Evolutionary conservation across 257 asterid species (phyloP), one percentile per base, ranked within the genome.

Genomic region (Verbena officinalis): DNA sequence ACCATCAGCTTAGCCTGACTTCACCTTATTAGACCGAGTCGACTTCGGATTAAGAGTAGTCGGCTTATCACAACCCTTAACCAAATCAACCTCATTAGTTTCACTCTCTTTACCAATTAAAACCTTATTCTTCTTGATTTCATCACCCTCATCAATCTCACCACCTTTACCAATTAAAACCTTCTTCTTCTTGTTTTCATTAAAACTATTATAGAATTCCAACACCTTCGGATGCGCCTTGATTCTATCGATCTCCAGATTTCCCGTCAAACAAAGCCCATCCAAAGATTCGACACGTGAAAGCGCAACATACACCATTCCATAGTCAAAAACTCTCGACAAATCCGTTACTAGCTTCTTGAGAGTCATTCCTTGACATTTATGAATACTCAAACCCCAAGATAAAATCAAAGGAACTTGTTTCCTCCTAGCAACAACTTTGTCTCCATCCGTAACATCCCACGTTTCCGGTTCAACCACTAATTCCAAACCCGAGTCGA

Each of bases 371-470:
- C 97, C 97, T 40, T 85, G 96, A 68, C 92, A 87, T 69, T 87
- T 87, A 74, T 87, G 97, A 67, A 90, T 80, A 75, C 97, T 90
- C 40, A 90, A 48, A 71, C 95, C 95, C 97, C 96, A 90, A n/a
- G 97, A 77, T 58, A 90, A 72, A 34, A 87, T 75, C 46, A 90
- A 81, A 15, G 97, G 97, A 36, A 87, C 70, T 77, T 90, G 97
- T 75, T 55, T 76, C 38, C 95, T 74, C 34, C 4, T 50, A 0
- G 96, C 97, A 49, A 82, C 90, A 33, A 69, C 75, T 22, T 40
- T 77, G 15, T 77, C 90, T 10, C 86, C 92, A 33, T 82, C 87
- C 84, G 68, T 73, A 15, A 87, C 83, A 1, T 19, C 63, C 96
- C 95, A 90, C 33, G n/a, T 62, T 55, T 78, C 90, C 14, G 85